Evolutionary conservation across 805 yeast genomes (phyloP).

Genomic region (Suhomyces kilbournensis): DNA sequence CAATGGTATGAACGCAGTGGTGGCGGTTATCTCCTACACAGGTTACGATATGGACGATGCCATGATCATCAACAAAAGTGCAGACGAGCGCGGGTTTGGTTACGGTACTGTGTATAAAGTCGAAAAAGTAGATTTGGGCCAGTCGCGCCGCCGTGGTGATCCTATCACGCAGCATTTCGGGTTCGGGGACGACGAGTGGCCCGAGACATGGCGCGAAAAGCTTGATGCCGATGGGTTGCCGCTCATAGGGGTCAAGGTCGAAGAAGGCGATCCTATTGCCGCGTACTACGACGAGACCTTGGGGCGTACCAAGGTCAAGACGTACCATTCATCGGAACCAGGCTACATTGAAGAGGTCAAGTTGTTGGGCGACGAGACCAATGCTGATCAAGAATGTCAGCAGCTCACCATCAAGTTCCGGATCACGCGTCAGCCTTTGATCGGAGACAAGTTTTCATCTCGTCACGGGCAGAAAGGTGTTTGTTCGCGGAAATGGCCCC

Average conservation of each 20-base stretch:
- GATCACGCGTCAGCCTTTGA: slow-evolving; percentile 85
- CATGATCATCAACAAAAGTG: slow-evolving; percentile 95
- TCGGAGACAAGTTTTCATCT: slow-evolving; percentile 97
- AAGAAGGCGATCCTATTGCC: slow-evolving; percentile 94
- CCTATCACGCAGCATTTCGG: slow-evolving; percentile 94
- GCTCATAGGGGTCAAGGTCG: slow-evolving; percentile 77
- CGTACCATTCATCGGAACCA: slow-evolving; percentile 91
- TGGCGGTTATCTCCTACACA: slow-evolving; percentile 96
- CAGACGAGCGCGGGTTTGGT: slow-evolving; percentile 97
- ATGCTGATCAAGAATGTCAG: slow-evolving; percentile 75
- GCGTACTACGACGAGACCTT: slow-evolving; percentile 89
- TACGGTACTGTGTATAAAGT: slow-evolving; percentile 96
- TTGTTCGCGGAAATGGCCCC: slow-evolving; percentile 97
- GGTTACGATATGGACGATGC: slow-evolving; percentile 99
- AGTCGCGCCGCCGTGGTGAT: slow-evolving; percentile 83
- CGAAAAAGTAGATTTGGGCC: slow-evolving; percentile 81
- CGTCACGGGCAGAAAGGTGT: slow-evolving; percentile 99
- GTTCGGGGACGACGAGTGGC: slow-evolving; percentile 91
- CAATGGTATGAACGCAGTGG: slow-evolving; percentile 97
- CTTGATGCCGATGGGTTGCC: slow-evolving; percentile 94
- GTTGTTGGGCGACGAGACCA: slow-evolving; percentile 74
- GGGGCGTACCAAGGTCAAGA: slow-evolving; percentile 88
- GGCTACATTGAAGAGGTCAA: slow-evolving; percentile 96
- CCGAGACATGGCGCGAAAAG: slow-evolving; percentile 82
- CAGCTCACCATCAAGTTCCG: slow-evolving; percentile 83